A percentile compares a stretch with the other conserved stretches of the same genome.
These are phyloP conservation scores for Phytophthora citricola DNA, from an alignment of 352 stramenopile genomes.

Conservation along the genomic window DNA sequence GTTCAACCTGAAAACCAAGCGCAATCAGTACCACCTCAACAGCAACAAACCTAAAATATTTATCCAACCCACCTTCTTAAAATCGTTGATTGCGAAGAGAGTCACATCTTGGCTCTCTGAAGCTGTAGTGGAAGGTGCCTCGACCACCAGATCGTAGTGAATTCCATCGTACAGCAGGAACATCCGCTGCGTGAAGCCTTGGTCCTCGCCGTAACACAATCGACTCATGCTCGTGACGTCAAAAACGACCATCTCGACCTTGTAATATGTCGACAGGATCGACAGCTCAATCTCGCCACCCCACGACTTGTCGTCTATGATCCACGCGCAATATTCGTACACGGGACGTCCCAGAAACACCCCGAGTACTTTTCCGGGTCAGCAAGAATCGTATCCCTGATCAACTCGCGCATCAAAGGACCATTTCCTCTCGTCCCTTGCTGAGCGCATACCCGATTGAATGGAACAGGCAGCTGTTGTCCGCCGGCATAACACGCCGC, in stretches of 20 bases:
- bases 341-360: slow-evolving; percentile 81
- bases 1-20: slow-evolving; percentile 53
- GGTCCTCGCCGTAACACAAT: slow-evolving; percentile 83
- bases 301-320: slow-evolving; percentile 84
- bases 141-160: slow-evolving; percentile 86
- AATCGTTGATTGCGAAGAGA: slow-evolving; percentile 87
- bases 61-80: slow-evolving; percentile 59
- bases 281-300: slow-evolving; percentile 89
- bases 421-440: slow-evolving; percentile 68
- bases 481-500: slow-evolving; percentile 74
- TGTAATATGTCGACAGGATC: slow-evolving; percentile 80
- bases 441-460: slow-evolving; percentile 78
- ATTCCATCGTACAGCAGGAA: slow-evolving; percentile 90
- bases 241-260: slow-evolving; percentile 87
- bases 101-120: slow-evolving; percentile 62
- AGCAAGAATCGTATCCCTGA: slow-evolving; percentile 75
- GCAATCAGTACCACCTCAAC: background rate
- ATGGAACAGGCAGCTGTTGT: slow-evolving; percentile 91
- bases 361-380: slow-evolving; percentile 68
- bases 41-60: background rate
- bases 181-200: slow-evolving; percentile 83
- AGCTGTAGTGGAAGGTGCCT: slow-evolving; percentile 53
- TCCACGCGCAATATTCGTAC: slow-evolving; percentile 87
- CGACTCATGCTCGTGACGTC: slow-evolving; percentile 88
- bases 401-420: slow-evolving; percentile 67